Evolutionary conservation across 2,329 filamentous ascomycete species (phyloP), one percentile per base, ranked within the genome.

Genomic region (Dactylellina parvicollis): DNA sequence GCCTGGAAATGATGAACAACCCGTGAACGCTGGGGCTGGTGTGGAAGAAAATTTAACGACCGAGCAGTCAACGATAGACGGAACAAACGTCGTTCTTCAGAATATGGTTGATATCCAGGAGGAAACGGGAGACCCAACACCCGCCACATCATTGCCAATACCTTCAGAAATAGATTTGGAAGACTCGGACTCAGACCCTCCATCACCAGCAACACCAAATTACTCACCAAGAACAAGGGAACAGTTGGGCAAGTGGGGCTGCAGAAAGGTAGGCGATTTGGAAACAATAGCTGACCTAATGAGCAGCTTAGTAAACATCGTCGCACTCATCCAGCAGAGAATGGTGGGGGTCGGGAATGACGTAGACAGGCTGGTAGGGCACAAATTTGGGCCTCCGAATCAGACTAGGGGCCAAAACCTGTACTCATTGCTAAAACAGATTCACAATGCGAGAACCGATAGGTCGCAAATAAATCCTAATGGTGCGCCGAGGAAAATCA

Each of bases 241-340:
- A 14, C 30, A 36, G 32, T 16, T 54, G 8, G 32, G 38, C 16
- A 22, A 10, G 18, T 54, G 49, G 49, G 20, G 16, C 14, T 54
- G 49, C 20, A 26, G 14, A 22, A 18, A 34, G 8, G 18, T 54
- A 16, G 24, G 32, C 10, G 49, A 54, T 54, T 8, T 54, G 30
- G 49, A 54, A 36, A 34, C 16, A 22, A 54, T 54, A 24, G 30
- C 49, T 2, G 32, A 54, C n/a, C 14, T 54, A 7, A 36, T 54
- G 30, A 36, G 16, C 10, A 24, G 10, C 10, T 4, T 54, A 4
- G 30, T 54, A n/a, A 38, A 54, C 26, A 36, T 8, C 9, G 18
- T 24, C 12, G 7, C 30, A 4, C 3, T 4, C 3, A 38, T 14
- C 16, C 34, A n/a, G 12, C 12, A 14, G 3, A 5, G 34, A 14